Evolutionary conservation across 345 rosid genomes (phyloP), one percentile per base, ranked within the genome.

Genomic region (Aegle marmelos): DNA sequence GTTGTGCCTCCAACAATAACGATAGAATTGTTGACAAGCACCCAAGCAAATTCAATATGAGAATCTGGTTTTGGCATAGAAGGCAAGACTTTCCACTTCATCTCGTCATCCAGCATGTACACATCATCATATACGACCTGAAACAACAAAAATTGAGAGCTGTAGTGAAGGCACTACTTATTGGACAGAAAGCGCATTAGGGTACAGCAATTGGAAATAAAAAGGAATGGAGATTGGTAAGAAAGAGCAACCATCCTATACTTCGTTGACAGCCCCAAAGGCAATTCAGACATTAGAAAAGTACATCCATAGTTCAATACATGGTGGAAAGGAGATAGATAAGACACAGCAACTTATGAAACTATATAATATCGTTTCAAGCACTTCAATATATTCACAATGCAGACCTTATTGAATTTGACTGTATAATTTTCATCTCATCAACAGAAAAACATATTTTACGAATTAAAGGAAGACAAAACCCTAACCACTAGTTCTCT

Each of bases 11-110:
- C 99, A 62, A 86, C 92, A 45, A 96, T 87, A 54, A 96, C 86
- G 30, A 92, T 86, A 48, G 99, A 94, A 83, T 91, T 87, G 82
- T 96, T 91, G 76, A 94, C 98, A n/a, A 92, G 72, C 21, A 80
- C 82, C 99, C 99, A 96, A 79, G 98, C 98, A 85, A 94, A 96
- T 74, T 96, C 98, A 37, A 96, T 92, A 80, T 96, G 99, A 17
- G 98, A 94, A 81, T 94, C 91, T 0, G 99, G 95, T 80, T 95
- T 95, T 60, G 93, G 97, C 97, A 95, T 88, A 0, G 97, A 63
- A 79, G 97, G 91, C 70, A 92, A 75, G 9, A 77, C 83, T 84
- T 92, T 92, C 99, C 98, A 96, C 86, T 94, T 90, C 93, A 90
- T 91, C 79, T 91, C 92, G 72, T 88, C 88, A 82, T 92, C 99